Percentiles rank a stretch among this genome's conserved stretches.
Conservation (phyloP, 495 filamentous ascomycete species). For the Neurospora sp. region DNA sequence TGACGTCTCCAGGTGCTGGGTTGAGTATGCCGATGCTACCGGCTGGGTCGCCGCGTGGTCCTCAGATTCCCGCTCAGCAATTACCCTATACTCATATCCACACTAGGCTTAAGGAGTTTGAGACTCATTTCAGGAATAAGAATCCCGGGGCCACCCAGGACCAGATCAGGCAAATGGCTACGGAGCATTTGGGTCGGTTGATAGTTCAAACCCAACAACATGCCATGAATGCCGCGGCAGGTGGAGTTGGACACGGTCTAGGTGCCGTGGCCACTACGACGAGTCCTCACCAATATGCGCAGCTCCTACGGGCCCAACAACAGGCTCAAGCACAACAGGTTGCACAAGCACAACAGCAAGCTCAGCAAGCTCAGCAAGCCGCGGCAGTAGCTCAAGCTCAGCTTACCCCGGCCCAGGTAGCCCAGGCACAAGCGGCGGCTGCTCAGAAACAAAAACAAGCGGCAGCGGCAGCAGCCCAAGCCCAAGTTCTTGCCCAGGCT, state of each 20-base stretch:
- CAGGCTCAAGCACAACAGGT: conserved; percentile 26
- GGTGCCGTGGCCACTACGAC: conserved; percentile 20
- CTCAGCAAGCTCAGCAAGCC: conserved; percentile 2
- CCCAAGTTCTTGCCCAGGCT: conserved; percentile 13
- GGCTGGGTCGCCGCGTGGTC: conserved; percentile 28
- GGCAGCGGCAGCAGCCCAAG: background rate
- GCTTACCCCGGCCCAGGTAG: background rate
- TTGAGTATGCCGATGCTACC: conserved; percentile 28
- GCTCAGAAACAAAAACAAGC: conserved; percentile 48
- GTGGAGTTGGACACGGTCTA: conserved; percentile 26
- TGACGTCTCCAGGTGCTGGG: conserved; percentile 26
- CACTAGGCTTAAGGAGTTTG: conserved; percentile 22
- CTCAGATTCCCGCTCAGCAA: conserved; percentile 20
- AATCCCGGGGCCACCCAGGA: conserved; percentile 50
- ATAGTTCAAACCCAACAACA: conserved; percentile 23
- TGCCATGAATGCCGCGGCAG: conserved; percentile 60
- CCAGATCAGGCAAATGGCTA: conserved; percentile 50
- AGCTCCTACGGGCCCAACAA: conserved; percentile 63
- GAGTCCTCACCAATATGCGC: conserved; percentile 60
- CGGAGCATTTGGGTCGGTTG: conserved; percentile 39
- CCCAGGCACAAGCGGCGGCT: background rate
- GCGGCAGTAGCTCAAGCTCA: background rate
- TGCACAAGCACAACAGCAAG: conserved; percentile 1
- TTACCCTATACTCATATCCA: conserved; percentile 9
- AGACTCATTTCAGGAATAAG: conserved; percentile 24